Evolutionary conservation across 2,329 filamentous ascomycete species (phyloP), one percentile per base, ranked within the genome.

Genomic region (Ustilaginoidea virens): DNA sequence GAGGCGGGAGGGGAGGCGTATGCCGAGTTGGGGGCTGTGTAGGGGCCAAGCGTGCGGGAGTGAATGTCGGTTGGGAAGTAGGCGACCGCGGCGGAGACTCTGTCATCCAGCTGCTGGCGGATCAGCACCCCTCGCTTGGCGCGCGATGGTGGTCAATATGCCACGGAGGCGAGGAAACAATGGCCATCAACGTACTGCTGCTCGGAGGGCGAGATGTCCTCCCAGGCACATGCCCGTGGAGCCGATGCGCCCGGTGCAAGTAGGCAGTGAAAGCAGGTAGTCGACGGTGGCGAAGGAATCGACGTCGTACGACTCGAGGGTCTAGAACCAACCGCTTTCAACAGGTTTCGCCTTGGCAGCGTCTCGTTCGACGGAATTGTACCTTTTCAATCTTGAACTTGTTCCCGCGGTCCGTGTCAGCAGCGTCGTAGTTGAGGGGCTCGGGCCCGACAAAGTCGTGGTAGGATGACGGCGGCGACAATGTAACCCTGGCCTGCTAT

Each of bases 1-100:
- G 58, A 63, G 40, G 43, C 36, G 15, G 45, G 38, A 1, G 58
- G 49, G 5, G 56, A 35, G 1, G 47, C 32, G 6, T 49, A 27
- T 17, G 61, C 60, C 26, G 53, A 49, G 51, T 68, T 52, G 69
- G 39, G 69, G 58, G 34, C 44, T 8, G 44, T 29, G 45, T 66
- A 40, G 4, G 70, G 66, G 15, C 83, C 87, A 1, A 96, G 67
- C 7, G 76, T 82, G 33, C 70, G 67, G 37, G 63, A 71, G 59
- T 94, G 87, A 29, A 94, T 74, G 56, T 94, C 87, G 5, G 86
- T 94, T 7, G 82, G 83, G 54, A 94, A 94, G 60, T 85, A 96
- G 50, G 82, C 77, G 17, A 92, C 78, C 21, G 74, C 74, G 17
- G 82, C 80, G 22, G 66, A 65, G 33, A 94, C 70, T 32, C 86